Evolutionary conservation across 1,139 yeast species (phyloP).

Genomic region (Wickerhamiella infanticola): DNA sequence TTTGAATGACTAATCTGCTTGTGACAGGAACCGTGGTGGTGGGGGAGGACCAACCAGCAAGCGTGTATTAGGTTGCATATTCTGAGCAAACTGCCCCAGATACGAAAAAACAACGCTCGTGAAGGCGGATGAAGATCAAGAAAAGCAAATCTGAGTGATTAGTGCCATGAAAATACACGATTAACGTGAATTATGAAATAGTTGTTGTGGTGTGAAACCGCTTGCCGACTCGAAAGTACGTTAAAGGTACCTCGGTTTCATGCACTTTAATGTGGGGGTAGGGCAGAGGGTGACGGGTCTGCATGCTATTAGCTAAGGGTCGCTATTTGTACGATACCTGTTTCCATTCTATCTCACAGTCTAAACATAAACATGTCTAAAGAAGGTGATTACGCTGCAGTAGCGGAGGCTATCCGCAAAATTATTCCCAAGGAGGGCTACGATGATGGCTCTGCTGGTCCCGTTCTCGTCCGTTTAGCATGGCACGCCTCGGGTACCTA

Average conservation of each 20-base stretch:
- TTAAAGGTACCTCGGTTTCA: not conserved
- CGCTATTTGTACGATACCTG: not conserved
- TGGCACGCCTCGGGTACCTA: slow-evolving; percentile 65
- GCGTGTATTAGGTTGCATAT: too few species aligned
- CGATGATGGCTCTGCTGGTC: slow-evolving; percentile 57
- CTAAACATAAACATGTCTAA: slow-evolving; percentile 7
- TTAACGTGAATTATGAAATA: too few species aligned
- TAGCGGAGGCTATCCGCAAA: slow-evolving; percentile 66
- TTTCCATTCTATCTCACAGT: not conserved
- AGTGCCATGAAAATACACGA: too few species aligned
- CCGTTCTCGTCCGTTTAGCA: slow-evolving; percentile 45
- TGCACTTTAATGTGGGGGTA: not conserved
- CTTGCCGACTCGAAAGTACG: too few species aligned
- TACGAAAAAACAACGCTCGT: too few species aligned
- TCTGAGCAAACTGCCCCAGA: too few species aligned
- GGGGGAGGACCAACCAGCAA: too few species aligned
- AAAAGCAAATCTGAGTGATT: too few species aligned
- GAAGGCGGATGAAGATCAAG: too few species aligned
- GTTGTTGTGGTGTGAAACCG: too few species aligned
- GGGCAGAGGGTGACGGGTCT: not conserved
- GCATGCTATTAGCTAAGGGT: not conserved
- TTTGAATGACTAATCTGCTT: too few species aligned
- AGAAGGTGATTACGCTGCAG: slow-evolving; percentile 42
- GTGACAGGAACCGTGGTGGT: too few species aligned
- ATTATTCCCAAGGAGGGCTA: slow-evolving; percentile 59